These are phyloP conservation scores for Aspergillus funiculosus DNA, from an alignment of 495 filamentous ascomycete genomes.

Conservation along the genomic window DNA sequence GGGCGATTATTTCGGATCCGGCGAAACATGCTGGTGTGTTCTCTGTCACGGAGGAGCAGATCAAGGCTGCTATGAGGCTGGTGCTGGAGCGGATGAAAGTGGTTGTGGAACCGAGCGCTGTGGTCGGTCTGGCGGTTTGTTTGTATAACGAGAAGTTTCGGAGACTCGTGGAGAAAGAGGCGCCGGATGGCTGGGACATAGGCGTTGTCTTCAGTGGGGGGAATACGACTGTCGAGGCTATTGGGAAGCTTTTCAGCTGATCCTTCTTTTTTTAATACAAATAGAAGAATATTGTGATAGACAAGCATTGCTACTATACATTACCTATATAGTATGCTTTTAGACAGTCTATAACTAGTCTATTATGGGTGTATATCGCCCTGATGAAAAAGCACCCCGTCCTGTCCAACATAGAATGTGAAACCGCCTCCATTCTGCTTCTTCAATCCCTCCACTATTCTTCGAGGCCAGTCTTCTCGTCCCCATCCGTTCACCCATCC, in stretches of 20 bases:
- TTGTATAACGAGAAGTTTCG: conserved; percentile 84
- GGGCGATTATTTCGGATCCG: conserved; percentile 71
- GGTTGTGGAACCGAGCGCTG: conserved; percentile 84
- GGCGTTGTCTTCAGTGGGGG: conserved; percentile 85
- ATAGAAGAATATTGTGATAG: not conserved
- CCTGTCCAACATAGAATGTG: conserved; percentile 13
- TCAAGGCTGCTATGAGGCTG: conserved; percentile 67
- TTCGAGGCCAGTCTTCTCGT: conserved; percentile 39
- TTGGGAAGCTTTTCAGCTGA: conserved; percentile 43
- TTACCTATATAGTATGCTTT: not conserved
- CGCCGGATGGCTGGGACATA: conserved; percentile 76
- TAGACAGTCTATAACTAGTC: not conserved
- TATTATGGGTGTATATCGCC: not conserved
- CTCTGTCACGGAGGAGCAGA: conserved; percentile 76
- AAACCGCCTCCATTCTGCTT: conserved; percentile 30
- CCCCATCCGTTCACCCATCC: conserved; percentile 45
- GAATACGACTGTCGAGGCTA: conserved; percentile 78
- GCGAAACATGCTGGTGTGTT: conserved; percentile 68
- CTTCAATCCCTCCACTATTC: conserved; percentile 29
- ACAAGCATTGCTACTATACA: no score
- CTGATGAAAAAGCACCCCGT: conserved; percentile 12
- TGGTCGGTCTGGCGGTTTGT: conserved; percentile 75
- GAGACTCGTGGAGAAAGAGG: conserved; percentile 60
- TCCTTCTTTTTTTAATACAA: no score
- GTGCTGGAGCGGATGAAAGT: conserved; percentile 89